Conservation (phyloP, 805 yeast species). For the Saccharomycopsis sp. region DNA sequence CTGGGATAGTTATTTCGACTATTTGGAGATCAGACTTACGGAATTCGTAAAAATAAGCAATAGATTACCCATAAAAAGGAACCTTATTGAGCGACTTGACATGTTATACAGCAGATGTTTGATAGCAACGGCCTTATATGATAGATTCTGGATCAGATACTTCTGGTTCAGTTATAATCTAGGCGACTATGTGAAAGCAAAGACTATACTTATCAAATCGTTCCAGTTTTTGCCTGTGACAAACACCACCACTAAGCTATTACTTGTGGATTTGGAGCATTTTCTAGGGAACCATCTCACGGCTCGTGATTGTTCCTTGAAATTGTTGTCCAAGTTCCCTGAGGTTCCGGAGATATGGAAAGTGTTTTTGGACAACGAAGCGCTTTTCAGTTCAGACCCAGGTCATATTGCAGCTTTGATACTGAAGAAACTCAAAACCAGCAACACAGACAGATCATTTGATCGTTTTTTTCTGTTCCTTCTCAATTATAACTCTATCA, state of each 20-base stretch:
- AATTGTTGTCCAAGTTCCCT: conserved; percentile 15
- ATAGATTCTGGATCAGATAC: conserved; percentile 44
- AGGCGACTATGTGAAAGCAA: conserved; percentile 32
- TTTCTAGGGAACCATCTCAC: conserved; percentile 8
- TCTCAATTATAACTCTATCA: conserved; percentile 33
- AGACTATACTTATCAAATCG: conserved; percentile 34
- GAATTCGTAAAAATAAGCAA: conserved; percentile 16
- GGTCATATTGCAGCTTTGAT: neutral
- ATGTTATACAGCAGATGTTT: conserved; percentile 45
- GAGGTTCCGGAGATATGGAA: conserved; percentile 13
- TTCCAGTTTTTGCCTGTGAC: conserved; percentile 23
- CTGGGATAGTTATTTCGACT: conserved; percentile 56
- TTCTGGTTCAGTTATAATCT: conserved; percentile 35
- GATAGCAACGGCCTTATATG: conserved; percentile 38
- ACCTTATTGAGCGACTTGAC: conserved; percentile 23
- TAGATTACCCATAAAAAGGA: conserved; percentile 21
- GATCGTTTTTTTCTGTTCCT: conserved; percentile 31
- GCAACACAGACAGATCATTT: neutral
- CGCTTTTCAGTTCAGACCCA: conserved; percentile 4
- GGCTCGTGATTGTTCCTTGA: conserved; percentile 7
- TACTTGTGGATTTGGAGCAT: conserved; percentile 14
- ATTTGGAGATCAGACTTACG: conserved; percentile 34
- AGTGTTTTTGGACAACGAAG: conserved; percentile 15
- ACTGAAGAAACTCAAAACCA: neutral
- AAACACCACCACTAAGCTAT: conserved; percentile 7